Evolutionary conservation across 139 green algal genomes (phyloP), one percentile per base, ranked within the genome.

Genomic region (Chlamydomonas sp.): DNA sequence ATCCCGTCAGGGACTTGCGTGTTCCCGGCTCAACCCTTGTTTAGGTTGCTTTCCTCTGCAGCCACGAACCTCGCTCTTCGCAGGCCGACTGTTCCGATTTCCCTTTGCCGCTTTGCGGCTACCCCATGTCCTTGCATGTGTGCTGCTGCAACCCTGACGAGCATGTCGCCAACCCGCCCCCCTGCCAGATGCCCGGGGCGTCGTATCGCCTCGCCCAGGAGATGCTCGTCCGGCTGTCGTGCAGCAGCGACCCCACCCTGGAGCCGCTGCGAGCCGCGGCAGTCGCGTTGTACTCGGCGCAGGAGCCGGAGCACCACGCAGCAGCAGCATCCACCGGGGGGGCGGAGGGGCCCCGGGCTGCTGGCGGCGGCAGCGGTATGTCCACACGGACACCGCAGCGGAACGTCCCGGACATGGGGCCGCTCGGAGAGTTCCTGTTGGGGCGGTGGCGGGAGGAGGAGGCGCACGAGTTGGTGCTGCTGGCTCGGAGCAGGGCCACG

Each of bases 401-500:
- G 1, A 60, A 81, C 3, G 71, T 88, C 16, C 90, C 88, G 0
- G 90, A 90, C 9, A 77, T 94, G 63, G 91, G 86, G 0, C 88
- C 91, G 0, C 75, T 95, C 49, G 93, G 93, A 0, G 88, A 89
- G 75, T 94, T 94, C 77, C 81, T 95, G 68, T 68, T 95, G 78
- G 85, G 80, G 1, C 85, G 86, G 63, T 95, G 92, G 93, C 77
- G 85, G 5, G 91, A 95, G 85, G 88, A 93, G 60, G 89, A 83
- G 57, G 91, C 91, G 10, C 82, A 84, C 49, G 87, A 90, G 80
- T 18, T 72, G 57, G 87, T 76, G 10, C 66, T 90, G 87, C 72
- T 90, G 60, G 80, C 80, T 4, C 60, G 79, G 69, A 84, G 77
- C 67, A 88, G 31, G 31, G 31, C 31, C 7, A 61, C 15, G 72